Conservation (phyloP, 257 asterid species). For the Solanum appendiculatum region DNA sequence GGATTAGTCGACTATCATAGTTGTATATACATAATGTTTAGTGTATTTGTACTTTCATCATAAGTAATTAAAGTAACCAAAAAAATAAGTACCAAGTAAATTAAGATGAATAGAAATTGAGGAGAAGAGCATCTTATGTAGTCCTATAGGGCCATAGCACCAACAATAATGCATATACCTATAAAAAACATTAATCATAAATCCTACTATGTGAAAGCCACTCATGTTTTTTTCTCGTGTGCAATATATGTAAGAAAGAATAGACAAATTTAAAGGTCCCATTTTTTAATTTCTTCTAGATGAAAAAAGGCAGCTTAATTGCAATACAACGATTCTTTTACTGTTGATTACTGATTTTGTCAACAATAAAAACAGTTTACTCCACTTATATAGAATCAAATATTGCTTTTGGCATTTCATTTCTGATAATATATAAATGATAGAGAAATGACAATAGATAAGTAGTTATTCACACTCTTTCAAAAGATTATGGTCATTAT, state of each 20-base stretch:
- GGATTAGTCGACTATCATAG: neutral
- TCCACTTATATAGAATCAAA: conserved; percentile 6
- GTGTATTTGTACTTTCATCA: too few relatives aligned
- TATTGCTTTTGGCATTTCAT: neutral
- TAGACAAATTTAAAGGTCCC: neutral
- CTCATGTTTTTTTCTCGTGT: neutral
- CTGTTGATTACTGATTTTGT: neutral
- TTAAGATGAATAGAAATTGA: neutral
- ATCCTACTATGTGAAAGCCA: conserved; percentile 6
- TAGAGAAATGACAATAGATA: neutral
- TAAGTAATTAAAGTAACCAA: neutral
- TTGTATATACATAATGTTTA: too few relatives aligned
- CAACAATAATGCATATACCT: conserved; percentile 1
- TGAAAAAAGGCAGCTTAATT: neutral
- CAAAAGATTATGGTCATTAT: neutral
- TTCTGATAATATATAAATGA: neutral
- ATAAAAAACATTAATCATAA: neutral
- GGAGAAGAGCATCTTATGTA: conserved; percentile 12
- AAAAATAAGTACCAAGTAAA: neutral
- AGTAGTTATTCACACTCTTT: neutral
- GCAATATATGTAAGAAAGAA: neutral
- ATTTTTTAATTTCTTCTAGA: conserved; percentile 1
- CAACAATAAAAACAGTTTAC: conserved; percentile 7
- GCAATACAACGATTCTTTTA: neutral
- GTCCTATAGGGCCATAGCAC: neutral